Base-by-base conservation (phyloP, 805 yeast genomes). In the Scheffersomyces coipomensis region DNA sequence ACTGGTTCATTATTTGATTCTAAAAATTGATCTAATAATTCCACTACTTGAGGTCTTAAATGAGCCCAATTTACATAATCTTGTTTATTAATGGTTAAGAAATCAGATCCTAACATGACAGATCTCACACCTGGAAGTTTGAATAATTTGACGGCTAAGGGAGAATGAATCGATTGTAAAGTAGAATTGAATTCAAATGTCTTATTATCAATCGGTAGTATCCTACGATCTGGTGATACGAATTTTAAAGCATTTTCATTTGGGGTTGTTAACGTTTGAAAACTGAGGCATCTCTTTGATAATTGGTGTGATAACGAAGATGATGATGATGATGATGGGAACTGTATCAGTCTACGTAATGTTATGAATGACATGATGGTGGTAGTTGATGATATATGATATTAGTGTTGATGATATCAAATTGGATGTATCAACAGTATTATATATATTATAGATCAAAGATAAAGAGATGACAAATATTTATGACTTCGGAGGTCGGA, bases 181-280 rank as follows among this genome's bases (percentile, higher is more conserved):
- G 78, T 52, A 13, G 75, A 68, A 7, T 77, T 76, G 47, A 78
- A 70, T 45, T 78, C 81, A 35, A 77, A 69, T 0, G 82, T 78
- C 43, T 65, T 67, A 45, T 60, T 63, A 6, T 63, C 62, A 7
- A 67, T 55, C 9, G 83, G 83, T 9, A 73, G 53, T 19, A 78
- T 72, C n/a, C 56, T 53, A 44, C 54, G 57, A 37, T 75, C 78
- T 11, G 64, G 65, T 2, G 79, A 64, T 7, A 82, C 66, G 53
- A 82, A 85, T 53, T 85, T 85, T 39, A 85, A 61, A 1, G 93
- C 89, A 57, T 85, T 80, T 37, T 80, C 86, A 52, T 84, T 84
- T 11, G 93, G 93, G 0, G 93, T 85, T 1, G 82, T 67, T 15
- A 75, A 54, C 0, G 88, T 66, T 43, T 69, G 57, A 49, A 68